A percentile compares a stretch with the other conserved stretches of the same genome.
Conservation (phyloP, 305 asterid species). For the Fraxinus floribunda region DNA sequence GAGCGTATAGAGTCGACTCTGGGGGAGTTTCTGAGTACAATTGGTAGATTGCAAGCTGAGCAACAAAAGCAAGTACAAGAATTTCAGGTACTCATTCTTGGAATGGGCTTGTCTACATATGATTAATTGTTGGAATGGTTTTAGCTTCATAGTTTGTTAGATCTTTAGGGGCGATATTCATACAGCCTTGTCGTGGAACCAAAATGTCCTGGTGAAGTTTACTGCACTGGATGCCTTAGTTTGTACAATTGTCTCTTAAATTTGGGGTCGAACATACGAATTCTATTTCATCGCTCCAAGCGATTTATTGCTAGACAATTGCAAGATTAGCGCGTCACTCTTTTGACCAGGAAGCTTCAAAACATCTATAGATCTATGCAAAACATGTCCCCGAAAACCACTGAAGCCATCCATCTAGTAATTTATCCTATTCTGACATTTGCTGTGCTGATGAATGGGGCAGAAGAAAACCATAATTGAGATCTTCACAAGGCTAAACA, state of each 20-base stretch:
- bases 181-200: not conserved
- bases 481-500: not conserved
- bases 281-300: not conserved
- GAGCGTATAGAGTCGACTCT: constrained; percentile 77
- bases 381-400: not conserved
- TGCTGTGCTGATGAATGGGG: not conserved
- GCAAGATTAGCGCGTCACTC: not conserved
- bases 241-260: not conserved
- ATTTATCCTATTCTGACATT: not conserved
- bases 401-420: not conserved
- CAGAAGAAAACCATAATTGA: not conserved
- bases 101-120: not conserved
- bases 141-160: not conserved
- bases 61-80: constrained; percentile 77
- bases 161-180: not conserved
- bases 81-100: constrained; percentile 54
- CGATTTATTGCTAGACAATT: not conserved
- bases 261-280: not conserved
- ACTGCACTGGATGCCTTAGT: not conserved
- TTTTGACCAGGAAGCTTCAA: not conserved
- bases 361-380: not conserved
- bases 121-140: not conserved
- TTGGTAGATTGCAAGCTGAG: constrained; percentile 80
- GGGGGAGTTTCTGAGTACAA: constrained; percentile 70
- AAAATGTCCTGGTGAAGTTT: not conserved